Evolutionary conservation across 179 eudicot genomes (phyloP).

Genomic region (Nepenthes alata): DNA sequence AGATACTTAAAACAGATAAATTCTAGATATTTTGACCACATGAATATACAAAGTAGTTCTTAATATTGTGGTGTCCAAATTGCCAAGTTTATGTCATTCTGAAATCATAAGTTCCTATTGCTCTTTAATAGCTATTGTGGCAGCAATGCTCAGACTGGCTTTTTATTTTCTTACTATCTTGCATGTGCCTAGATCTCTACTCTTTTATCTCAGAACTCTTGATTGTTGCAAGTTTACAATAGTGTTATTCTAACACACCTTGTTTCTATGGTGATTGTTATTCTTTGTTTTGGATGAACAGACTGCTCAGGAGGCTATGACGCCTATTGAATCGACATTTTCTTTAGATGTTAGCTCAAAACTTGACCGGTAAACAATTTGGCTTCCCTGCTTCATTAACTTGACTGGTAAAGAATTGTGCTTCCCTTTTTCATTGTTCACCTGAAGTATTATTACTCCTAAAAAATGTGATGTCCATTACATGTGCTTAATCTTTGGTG

Average conservation of each 20-base stretch:
- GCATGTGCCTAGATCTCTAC: not conserved
- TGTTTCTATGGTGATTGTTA: not conserved
- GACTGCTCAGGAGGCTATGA: slow-evolving; percentile 97
- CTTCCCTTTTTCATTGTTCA: not conserved
- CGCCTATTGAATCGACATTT: slow-evolving; percentile 89
- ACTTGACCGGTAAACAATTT: slow-evolving; percentile 54
- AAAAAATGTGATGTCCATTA: too few relatives aligned
- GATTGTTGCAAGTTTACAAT: not conserved
- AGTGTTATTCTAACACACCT: not conserved
- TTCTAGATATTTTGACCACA: too few relatives aligned
- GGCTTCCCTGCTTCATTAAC: not conserved
- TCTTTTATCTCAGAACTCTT: not conserved
- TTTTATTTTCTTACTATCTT: not conserved
- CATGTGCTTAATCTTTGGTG: not conserved
- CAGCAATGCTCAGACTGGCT: not conserved
- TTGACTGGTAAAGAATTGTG: too few relatives aligned
- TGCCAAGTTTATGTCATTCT: too few relatives aligned
- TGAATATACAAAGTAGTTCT: too few relatives aligned
- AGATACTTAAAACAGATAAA: too few relatives aligned
- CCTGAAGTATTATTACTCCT: not conserved
- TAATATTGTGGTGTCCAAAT: too few relatives aligned
- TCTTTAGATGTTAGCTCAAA: slow-evolving; percentile 79
- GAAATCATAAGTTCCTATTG: too few relatives aligned
- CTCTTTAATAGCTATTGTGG: too few relatives aligned
- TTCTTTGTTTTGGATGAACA: slow-evolving; percentile 16